Evolutionary conservation across 176 grass and related monocot genomes (phyloP), one percentile per base, ranked within the genome.

Genomic region (Tillandsia fasciculata): DNA sequence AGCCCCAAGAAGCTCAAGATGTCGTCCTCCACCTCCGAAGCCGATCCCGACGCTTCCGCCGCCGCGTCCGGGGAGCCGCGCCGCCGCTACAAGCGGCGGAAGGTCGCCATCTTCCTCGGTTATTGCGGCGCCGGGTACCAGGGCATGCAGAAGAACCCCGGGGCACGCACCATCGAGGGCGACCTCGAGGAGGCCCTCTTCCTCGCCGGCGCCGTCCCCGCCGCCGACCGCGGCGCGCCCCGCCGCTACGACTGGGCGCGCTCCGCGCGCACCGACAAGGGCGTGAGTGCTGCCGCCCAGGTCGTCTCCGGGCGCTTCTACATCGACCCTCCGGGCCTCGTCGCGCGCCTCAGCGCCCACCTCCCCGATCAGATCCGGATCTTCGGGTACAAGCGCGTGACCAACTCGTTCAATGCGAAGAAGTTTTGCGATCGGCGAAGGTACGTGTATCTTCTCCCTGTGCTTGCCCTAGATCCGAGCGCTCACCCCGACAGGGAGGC

Each of bases 121-220:
- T 97, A 97, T 69, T 87, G 86, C 65, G 94, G 94, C 17, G 79
- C 89, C 2, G 89, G 94, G 1, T 97, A 97, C 67, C 94, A 97
- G 72, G 93, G 93, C 14, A 97, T 97, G 93, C 93, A 97, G 79
- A 97, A 97, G 86, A 97, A 92, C 10, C 94, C 89, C 2, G 86
- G 94, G 29, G 94, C 94, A 12, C 87, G 83, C 72, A 97, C 89
- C 74, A 97, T 97, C 68, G 89, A 97, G 71, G 89, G 93, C 17
- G 89, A 97, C 75, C 75, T 97, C 53, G 89, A 97, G 81, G 94
- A 97, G 82, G 94, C 89, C 50, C 86, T 97, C 59, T 92, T 83
- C 72, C 84, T 66, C 59, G 86, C 94, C 47, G 86, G 82, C 51
- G 94, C 83, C 23, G 86, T 92, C 48, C 84, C 86, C 9, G 86